A percentile compares a stretch with the other conserved stretches of the same genome.
phyloP scores from a whole-genome alignment of 2,329 filamentous ascomycete species.

The Xylariaceae sp. region DNA sequence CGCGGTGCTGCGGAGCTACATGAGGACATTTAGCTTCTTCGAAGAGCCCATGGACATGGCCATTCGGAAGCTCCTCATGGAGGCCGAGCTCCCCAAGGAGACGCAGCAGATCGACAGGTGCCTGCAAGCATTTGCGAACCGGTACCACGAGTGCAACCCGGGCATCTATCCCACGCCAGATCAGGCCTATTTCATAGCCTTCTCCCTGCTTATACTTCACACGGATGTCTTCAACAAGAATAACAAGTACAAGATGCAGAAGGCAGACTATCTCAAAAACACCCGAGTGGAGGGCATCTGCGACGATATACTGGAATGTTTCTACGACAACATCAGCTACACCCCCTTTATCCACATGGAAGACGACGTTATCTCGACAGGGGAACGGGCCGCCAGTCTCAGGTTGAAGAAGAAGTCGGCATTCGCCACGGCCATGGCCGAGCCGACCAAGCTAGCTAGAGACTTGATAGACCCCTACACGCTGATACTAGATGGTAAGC shows the following conservation, averaged over 20 bases:
- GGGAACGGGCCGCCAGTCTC: slow-evolving; percentile 64
- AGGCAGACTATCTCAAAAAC: slow-evolving; percentile 90
- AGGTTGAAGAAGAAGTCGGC: slow-evolving; percentile 67
- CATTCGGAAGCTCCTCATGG: slow-evolving; percentile 90
- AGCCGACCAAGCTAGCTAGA: slow-evolving; percentile 61
- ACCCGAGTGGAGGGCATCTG: slow-evolving; percentile 87
- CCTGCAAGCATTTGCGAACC: slow-evolving; percentile 87
- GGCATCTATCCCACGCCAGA: slow-evolving; percentile 88
- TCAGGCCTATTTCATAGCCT: slow-evolving; percentile 97
- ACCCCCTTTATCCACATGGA: slow-evolving; percentile 98
- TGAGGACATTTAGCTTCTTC: slow-evolving; percentile 92
- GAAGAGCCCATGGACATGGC: slow-evolving; percentile 98
- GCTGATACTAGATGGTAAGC: slow-evolving; percentile 81
- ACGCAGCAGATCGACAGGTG: slow-evolving; percentile 97
- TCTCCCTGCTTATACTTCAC: slow-evolving; percentile 91
- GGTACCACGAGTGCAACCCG: slow-evolving; percentile 97
- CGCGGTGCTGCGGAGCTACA: slow-evolving; percentile 85
- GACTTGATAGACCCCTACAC: slow-evolving; percentile 95
- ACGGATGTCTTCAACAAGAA: slow-evolving; percentile 99
- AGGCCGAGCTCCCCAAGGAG: slow-evolving; percentile 91
- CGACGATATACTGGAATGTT: slow-evolving; percentile 87
- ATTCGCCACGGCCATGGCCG: slow-evolving; percentile 59
- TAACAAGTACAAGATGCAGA: slow-evolving; percentile 99
- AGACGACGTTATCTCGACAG: slow-evolving; percentile 77
- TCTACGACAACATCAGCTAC: slow-evolving; percentile 98